Evolutionary conservation across 2,329 filamentous ascomycete species (phyloP).

Genomic region (Pezicula neosporulosa): DNA sequence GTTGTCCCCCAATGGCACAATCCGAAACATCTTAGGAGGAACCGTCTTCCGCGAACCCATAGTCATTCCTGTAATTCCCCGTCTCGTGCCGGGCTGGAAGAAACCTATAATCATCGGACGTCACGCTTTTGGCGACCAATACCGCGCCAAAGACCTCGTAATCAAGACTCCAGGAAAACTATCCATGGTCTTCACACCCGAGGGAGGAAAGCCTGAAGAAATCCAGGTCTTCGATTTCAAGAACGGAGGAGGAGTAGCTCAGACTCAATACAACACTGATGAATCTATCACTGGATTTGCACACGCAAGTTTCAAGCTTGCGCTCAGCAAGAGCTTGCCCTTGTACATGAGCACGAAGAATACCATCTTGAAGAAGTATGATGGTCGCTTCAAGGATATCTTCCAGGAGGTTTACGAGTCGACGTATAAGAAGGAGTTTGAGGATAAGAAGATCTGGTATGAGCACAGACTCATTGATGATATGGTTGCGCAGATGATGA

Average conservation of each 20-base stretch:
- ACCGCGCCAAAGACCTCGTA: constrained; percentile 91
- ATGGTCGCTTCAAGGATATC: constrained; percentile 98
- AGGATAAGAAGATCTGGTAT: constrained; percentile 94
- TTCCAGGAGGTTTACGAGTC: constrained; percentile 96
- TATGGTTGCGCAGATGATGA: constrained; percentile 99
- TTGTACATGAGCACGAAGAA: constrained; percentile 99
- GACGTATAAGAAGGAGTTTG: constrained; percentile 83
- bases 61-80: constrained; percentile 88
- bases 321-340: constrained; percentile 81
- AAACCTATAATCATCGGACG: constrained; percentile 99
- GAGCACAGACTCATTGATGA: constrained; percentile 99
- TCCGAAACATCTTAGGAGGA: constrained; percentile 73
- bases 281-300: constrained; percentile 95
- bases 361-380: constrained; percentile 98
- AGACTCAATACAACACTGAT: constrained; percentile 98
- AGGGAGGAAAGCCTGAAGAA: constrained; percentile 74
- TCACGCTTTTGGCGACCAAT: constrained; percentile 98
- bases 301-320: constrained; percentile 95
- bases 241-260: constrained; percentile 79
- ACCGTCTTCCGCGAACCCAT: constrained; percentile 99
- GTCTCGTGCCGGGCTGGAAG: constrained; percentile 95
- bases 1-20: constrained; percentile 94
- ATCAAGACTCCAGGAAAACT: constrained; percentile 81
- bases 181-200: constrained; percentile 91
- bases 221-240: constrained; percentile 91